Evolutionary conservation across 352 stramenopile genomes (phyloP).

Genomic region (Pseudoperonospora humuli): DNA sequence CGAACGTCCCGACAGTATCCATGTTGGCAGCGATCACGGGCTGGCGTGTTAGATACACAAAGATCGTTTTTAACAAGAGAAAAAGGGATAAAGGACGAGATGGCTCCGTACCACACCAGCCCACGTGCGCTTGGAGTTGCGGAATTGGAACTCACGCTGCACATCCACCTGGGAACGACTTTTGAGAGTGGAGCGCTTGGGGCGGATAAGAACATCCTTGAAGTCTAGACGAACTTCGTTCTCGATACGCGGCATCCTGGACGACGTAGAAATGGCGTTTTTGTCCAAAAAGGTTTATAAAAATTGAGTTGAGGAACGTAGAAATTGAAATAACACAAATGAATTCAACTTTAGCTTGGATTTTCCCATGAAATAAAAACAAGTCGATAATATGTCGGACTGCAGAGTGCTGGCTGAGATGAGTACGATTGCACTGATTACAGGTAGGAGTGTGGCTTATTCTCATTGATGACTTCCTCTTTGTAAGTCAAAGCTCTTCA

Average conservation of each 20-base stretch:
- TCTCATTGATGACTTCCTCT: not conserved
- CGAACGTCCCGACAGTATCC: conserved; percentile 89
- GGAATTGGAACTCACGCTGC: conserved; percentile 58
- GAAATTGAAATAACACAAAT: too few species aligned
- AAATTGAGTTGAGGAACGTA: too few species aligned
- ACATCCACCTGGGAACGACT: conserved; percentile 81
- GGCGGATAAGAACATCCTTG: conserved; percentile 91
- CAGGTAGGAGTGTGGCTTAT: not conserved
- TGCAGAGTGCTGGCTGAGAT: conserved; percentile 52
- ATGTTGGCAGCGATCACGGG: conserved; percentile 89
- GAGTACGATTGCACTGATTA: conserved; percentile 30
- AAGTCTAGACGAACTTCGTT: conserved; percentile 88
- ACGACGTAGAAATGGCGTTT: too few species aligned
- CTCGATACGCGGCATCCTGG: conserved; percentile 85
- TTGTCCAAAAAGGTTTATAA: too few species aligned
- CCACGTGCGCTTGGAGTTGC: conserved; percentile 73
- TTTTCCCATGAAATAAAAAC: too few species aligned
- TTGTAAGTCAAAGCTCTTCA: conserved; percentile 53
- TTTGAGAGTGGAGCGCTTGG: conserved; percentile 88
- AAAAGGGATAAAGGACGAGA: not conserved
- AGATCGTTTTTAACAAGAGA: not conserved
- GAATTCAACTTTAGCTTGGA: too few species aligned
- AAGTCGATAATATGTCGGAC: too few species aligned
- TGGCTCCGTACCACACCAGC: conserved; percentile 42
- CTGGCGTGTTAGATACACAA: conserved; percentile 10